phyloP scores from a whole-genome alignment of 23 red algal species.

The Cyanidiococcus yangmingshanensis region DNA sequence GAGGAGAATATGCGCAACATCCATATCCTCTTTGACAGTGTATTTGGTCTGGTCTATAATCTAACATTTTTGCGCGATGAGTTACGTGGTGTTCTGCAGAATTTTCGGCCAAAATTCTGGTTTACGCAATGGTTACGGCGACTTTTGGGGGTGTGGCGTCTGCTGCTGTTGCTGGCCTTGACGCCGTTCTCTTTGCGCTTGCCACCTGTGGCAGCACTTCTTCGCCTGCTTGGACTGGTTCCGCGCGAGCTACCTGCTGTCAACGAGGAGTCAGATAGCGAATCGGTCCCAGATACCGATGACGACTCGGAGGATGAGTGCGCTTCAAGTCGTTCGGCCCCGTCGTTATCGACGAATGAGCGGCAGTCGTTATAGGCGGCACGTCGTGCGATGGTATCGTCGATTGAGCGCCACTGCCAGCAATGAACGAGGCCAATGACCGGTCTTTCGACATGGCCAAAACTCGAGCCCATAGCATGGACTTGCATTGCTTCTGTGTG shows the following conservation, averaged over 20 bases:
- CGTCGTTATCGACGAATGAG: not conserved
- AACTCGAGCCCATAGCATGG: too few relatives aligned
- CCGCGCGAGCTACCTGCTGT: slow-evolving; percentile 1
- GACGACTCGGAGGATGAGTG: not conserved
- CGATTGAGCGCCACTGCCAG: too few relatives aligned
- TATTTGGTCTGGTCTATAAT: slow-evolving; percentile 38
- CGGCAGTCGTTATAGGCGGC: not conserved
- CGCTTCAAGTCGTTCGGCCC: not conserved
- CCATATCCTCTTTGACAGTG: slow-evolving; percentile 69
- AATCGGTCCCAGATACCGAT: not conserved
- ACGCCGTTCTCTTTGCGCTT: slow-evolving; percentile 24
- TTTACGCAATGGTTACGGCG: slow-evolving; percentile 7
- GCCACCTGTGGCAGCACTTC: slow-evolving; percentile 26
- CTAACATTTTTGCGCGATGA: slow-evolving; percentile 18
- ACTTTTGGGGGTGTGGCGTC: slow-evolving; percentile 15
- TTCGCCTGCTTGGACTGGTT: slow-evolving; percentile 34
- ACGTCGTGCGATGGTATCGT: too few relatives aligned
- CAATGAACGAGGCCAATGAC: too few relatives aligned
- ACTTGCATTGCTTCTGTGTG: too few relatives aligned
- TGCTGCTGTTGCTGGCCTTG: slow-evolving; percentile 27
- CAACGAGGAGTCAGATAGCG: not conserved
- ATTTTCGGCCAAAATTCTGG: slow-evolving; percentile 9
- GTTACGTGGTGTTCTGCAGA: slow-evolving; percentile 11
- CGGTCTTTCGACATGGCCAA: too few relatives aligned
- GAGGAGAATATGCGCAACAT: slow-evolving; percentile 91